phyloP scores from a whole-genome alignment of 208 protist species.

The Trypanosoma cruzi region DNA sequence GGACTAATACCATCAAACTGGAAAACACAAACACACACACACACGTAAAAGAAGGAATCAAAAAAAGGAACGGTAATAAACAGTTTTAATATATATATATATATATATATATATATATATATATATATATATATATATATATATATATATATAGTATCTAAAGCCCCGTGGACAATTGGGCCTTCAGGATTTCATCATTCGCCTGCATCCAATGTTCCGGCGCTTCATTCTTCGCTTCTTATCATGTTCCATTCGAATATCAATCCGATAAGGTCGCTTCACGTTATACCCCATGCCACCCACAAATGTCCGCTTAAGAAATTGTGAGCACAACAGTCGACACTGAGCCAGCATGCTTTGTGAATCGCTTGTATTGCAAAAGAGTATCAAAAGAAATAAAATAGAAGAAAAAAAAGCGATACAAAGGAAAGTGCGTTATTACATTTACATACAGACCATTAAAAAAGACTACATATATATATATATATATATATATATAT shows the following conservation, averaged over 20 bases:
- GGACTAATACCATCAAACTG: background rate
- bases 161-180: too few relatives aligned
- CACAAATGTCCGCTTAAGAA: slow-evolving; percentile 72
- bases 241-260: slow-evolving; percentile 87
- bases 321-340: slow-evolving; percentile 46
- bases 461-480: too few relatives aligned
- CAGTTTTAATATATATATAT: too few relatives aligned
- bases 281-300: slow-evolving; percentile 81
- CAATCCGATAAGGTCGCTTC: slow-evolving; percentile 83
- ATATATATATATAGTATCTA: too few relatives aligned
- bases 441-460: too few relatives aligned
- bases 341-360: slow-evolving; percentile 44
- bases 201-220: slow-evolving; percentile 66
- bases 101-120: too few relatives aligned
- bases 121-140: too few relatives aligned
- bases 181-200: slow-evolving; percentile 91
- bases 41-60: background rate
- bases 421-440: too few relatives aligned
- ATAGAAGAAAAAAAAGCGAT: slow-evolving; percentile 2
- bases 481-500: too few relatives aligned
- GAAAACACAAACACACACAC: too few relatives aligned
- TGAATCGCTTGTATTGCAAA: background rate
- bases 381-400: slow-evolving; percentile 1
- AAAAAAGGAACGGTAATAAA: slow-evolving; percentile 18
- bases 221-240: slow-evolving; percentile 73